Conservation (phyloP, 2,329 filamentous ascomycete species). For the Phaeoacremonium minimum region DNA sequence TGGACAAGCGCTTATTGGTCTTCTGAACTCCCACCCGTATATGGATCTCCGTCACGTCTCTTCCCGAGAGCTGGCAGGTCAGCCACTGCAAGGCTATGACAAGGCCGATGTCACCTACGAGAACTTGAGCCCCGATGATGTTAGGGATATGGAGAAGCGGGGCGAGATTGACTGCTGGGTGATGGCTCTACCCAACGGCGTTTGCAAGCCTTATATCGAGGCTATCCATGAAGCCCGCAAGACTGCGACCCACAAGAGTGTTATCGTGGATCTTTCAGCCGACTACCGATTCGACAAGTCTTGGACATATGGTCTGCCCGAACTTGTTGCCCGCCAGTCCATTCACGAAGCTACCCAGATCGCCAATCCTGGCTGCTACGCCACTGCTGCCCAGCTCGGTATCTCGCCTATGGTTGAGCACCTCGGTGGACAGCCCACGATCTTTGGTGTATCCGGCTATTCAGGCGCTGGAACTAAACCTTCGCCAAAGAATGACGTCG, state of each 20-base stretch:
- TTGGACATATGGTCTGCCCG: constrained; percentile 90
- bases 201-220: constrained; percentile 91
- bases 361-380: constrained; percentile 91
- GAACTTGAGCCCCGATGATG: constrained; percentile 82
- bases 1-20: constrained; percentile 81
- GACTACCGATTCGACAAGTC: constrained; percentile 85
- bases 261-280: constrained; percentile 92
- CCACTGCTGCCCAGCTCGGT: constrained; percentile 85
- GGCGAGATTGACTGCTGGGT: constrained; percentile 94
- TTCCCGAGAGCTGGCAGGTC: constrained; percentile 84
- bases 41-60: constrained; percentile 91
- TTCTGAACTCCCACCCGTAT: constrained; percentile 82
- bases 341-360: constrained; percentile 80
- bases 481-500: constrained; percentile 86
- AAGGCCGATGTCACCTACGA: constrained; percentile 93
- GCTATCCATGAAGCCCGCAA: constrained; percentile 71
- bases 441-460: constrained; percentile 92
- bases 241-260: constrained; percentile 48
- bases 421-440: constrained; percentile 72
- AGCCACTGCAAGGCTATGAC: constrained; percentile 82
- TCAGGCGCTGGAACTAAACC: constrained; percentile 94
- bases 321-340: constrained; percentile 71
- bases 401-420: constrained; percentile 76
- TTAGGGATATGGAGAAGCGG: constrained; percentile 76
- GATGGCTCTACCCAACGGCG: constrained; percentile 92